Conservation (phyloP, 768 basidiomycete species). For the Coprinellus micaceus region DNA sequence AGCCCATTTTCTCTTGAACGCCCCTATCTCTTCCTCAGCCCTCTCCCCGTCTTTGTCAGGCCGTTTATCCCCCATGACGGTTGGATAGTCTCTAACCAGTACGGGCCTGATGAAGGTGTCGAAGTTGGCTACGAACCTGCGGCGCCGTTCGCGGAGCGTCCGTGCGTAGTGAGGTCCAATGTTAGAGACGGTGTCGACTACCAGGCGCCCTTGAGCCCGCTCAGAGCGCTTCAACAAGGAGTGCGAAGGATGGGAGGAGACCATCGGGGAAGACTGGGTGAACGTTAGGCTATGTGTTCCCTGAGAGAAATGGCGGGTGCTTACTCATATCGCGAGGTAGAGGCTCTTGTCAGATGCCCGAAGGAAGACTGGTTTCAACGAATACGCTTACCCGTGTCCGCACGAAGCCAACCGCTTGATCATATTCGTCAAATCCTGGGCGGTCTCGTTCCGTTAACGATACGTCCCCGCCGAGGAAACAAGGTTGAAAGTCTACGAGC, state of each 20-base stretch:
- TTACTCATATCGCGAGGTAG: too few relatives aligned
- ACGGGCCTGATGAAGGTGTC: constrained; percentile 56
- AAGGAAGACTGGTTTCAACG: too few relatives aligned
- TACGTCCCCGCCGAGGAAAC: constrained; percentile 3
- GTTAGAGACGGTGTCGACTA: constrained; percentile 64
- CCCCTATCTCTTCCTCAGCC: constrained; percentile 56
- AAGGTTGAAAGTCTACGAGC: constrained; percentile 59
- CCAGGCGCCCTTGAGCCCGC: constrained; percentile 52
- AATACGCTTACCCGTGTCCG: constrained; percentile 66
- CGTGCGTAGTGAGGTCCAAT: constrained; percentile 76
- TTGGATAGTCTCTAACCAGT: constrained; percentile 56
- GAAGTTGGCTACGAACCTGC: constrained; percentile 56
- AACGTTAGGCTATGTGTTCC: too few relatives aligned
- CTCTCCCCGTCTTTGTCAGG: constrained; percentile 12
- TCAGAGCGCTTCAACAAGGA: constrained; percentile 42
- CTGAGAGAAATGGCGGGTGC: too few relatives aligned
- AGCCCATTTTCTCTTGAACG: constrained; percentile 74
- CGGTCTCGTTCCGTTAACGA: too few relatives aligned
- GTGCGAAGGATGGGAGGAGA: constrained; percentile 61
- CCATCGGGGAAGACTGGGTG: constrained; percentile 64
- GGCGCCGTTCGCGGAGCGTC: constrained; percentile 76
- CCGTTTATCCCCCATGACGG: constrained; percentile 42
- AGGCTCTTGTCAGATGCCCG: too few relatives aligned
- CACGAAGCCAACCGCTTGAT: constrained; percentile 67
- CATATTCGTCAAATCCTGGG: constrained; percentile 53